phyloP scores from a whole-genome alignment of 2,329 filamentous ascomycete species.

The Helicocarpus griseus region DNA sequence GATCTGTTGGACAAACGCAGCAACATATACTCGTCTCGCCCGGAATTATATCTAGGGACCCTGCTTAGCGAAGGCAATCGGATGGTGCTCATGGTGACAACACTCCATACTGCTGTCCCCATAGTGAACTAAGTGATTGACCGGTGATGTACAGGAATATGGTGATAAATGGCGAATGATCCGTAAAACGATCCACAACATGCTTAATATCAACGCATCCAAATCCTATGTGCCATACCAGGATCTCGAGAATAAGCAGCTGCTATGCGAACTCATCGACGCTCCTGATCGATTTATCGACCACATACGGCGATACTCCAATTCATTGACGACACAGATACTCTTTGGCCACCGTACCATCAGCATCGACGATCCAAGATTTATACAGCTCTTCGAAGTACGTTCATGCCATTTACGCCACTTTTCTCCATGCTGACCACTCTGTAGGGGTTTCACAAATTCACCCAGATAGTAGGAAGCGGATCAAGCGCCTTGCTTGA shows the following conservation, averaged over 20 bases:
- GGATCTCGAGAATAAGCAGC: conserved; percentile 45
- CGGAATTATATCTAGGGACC: conserved; percentile 38
- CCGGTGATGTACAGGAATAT: conserved; percentile 14
- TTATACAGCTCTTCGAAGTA: too few species aligned
- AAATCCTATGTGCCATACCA: conserved; percentile 47
- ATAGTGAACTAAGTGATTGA: conserved; percentile 2
- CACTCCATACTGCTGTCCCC: too few species aligned
- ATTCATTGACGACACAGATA: conserved; percentile 42
- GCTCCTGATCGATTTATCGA: conserved; percentile 33
- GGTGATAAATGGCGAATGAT: conserved; percentile 20
- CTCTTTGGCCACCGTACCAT: too few species aligned
- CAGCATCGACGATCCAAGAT: too few species aligned
- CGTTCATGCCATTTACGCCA: too few species aligned
- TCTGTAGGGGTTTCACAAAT: too few species aligned
- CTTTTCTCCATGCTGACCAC: too few species aligned
- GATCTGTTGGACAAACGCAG: conserved; percentile 45
- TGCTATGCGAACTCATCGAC: conserved; percentile 40
- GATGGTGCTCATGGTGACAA: conserved; percentile 25
- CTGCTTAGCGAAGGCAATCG: conserved; percentile 24
- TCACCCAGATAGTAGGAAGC: conserved; percentile 11
- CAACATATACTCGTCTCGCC: conserved; percentile 41
- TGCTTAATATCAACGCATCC: conserved; percentile 40
- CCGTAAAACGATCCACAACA: conserved; percentile 32
- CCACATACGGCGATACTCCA: conserved; percentile 41
- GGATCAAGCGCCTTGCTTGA: conserved; percentile 12